These are phyloP conservation scores for Clohesyomyces aquaticus DNA, from an alignment of 495 filamentous ascomycete species.

Conservation along the genomic window DNA sequence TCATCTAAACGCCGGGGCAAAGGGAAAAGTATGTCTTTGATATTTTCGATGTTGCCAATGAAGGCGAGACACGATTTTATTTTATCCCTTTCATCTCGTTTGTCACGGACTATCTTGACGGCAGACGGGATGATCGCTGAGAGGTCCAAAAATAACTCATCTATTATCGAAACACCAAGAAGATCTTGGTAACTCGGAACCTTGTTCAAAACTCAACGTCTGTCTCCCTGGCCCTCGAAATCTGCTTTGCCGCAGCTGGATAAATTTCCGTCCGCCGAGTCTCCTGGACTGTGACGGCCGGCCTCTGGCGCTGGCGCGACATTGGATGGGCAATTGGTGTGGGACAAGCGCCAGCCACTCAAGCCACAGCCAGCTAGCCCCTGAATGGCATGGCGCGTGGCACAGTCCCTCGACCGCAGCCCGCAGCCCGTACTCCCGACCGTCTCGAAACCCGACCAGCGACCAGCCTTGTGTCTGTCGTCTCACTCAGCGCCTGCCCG, in stretches of 20 bases:
- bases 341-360: conserved; percentile 5
- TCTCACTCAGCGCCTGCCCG: conserved; percentile 21
- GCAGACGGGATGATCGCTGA: not conserved
- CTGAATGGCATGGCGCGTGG: conserved; percentile 10
- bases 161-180: conserved; percentile 16
- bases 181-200: conserved; percentile 1
- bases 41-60: not conserved
- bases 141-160: conserved; percentile 6
- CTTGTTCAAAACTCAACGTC: too few species aligned
- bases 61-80: not conserved
- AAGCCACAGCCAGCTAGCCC: conserved; percentile 16
- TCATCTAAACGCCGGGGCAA: not conserved
- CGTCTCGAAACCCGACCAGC: conserved; percentile 9
- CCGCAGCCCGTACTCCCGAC: too few species aligned
- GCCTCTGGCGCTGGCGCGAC: too few species aligned
- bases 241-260: not conserved
- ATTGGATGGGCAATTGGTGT: not conserved
- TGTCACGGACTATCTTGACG: not conserved
- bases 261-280: not conserved
- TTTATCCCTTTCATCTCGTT: not conserved
- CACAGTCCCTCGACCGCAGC: conserved; percentile 12
- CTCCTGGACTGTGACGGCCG: too few species aligned
- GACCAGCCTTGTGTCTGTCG: conserved; percentile 3
- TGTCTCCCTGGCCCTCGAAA: not conserved
- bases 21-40: not conserved